Evolutionary conservation across 2,329 filamentous ascomycete species (phyloP), one percentile per base, ranked within the genome.

Genomic region (Fusarium goolgardi): DNA sequence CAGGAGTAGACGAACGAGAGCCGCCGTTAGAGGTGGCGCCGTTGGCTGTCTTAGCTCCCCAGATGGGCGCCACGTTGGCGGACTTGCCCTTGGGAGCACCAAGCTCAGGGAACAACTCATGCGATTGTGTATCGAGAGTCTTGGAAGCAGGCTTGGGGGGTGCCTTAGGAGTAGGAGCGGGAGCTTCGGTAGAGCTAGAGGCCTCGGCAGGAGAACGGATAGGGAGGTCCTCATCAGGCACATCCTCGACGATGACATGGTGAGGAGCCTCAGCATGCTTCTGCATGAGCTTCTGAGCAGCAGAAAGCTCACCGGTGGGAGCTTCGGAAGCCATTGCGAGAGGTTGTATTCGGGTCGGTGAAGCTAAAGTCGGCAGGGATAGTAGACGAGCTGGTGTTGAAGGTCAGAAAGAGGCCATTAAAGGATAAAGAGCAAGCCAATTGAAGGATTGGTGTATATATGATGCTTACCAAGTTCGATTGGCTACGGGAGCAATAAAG

Each of bases 61-160:
- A 97, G 71, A 92, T 89, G 45, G 90, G 88, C 46, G 90, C 85
- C 61, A 88, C 85, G 70, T 88, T 86, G 59, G 88, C 84, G 66
- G 88, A 83, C 80, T 94, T 94, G 54, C 88, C 83, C 79, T 88
- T 89, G 59, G 84, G 79, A 23, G 82, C 86, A 66, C 94, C 95
- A 46, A 99, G 87, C 72, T 94, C 90, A n/a, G 96, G 96, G 85
- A 99, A 99, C 62, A 92, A 84, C 80, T 98, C 94, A 76, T 96
- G 92, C 20, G 93, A 97, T 75, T 92, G 87, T 21, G 93, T 94
- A 79, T 98, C 93, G 65, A 97, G 82, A 53, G 74, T 56, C 39
- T 84, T 73, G 43, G 81, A 79, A 32, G 79, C 78, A 77, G 90
- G 90, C 76, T 92, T 93, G 54, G 86, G 88, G 44, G 87, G 86